phyloP scores from a whole-genome alignment of 1,284 basidiomycete species.

The Ganoderma multipileum region DNA sequence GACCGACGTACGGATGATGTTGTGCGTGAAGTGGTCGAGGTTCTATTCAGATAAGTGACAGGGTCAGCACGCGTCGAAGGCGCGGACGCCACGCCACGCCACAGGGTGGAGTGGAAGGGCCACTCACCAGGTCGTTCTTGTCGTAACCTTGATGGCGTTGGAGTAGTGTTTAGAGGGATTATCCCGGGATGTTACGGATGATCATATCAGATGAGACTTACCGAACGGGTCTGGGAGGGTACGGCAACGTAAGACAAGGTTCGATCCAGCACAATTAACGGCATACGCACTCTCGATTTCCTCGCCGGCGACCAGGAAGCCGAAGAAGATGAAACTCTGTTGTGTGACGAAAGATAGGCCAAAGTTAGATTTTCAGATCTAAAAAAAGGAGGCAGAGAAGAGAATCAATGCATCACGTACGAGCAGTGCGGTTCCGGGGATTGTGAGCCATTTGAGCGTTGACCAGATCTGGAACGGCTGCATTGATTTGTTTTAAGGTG shows the following conservation, averaged over 20 bases:
- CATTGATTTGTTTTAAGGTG: neutral
- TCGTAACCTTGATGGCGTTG: slow-evolving; percentile 54
- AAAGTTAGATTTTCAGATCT: neutral
- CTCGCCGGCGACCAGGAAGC: slow-evolving; percentile 72
- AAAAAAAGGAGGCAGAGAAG: neutral
- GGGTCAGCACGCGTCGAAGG: neutral
- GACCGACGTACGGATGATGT: slow-evolving; percentile 57
- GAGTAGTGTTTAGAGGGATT: neutral
- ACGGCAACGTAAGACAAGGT: slow-evolving; percentile 18
- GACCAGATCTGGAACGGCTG: slow-evolving; percentile 76
- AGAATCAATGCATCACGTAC: slow-evolving; percentile 31
- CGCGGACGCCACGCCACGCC: neutral
- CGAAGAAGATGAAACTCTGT: slow-evolving; percentile 68
- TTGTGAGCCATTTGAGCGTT: slow-evolving; percentile 67
- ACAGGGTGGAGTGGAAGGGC: neutral
- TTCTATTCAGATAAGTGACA: slow-evolving; percentile 44
- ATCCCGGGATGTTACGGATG: neutral
- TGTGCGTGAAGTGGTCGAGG: slow-evolving; percentile 70
- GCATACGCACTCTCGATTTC: slow-evolving; percentile 68
- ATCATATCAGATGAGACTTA: slow-evolving; percentile 25
- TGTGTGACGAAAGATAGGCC: neutral
- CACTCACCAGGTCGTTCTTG: slow-evolving; percentile 68
- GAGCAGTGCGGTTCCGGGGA: slow-evolving; percentile 61
- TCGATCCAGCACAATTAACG: slow-evolving; percentile 17
- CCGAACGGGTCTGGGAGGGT: slow-evolving; percentile 59